These are phyloP conservation scores for Ophiobolus disseminans DNA, from an alignment of 2,329 filamentous ascomycete species.

Conservation along the genomic window DNA sequence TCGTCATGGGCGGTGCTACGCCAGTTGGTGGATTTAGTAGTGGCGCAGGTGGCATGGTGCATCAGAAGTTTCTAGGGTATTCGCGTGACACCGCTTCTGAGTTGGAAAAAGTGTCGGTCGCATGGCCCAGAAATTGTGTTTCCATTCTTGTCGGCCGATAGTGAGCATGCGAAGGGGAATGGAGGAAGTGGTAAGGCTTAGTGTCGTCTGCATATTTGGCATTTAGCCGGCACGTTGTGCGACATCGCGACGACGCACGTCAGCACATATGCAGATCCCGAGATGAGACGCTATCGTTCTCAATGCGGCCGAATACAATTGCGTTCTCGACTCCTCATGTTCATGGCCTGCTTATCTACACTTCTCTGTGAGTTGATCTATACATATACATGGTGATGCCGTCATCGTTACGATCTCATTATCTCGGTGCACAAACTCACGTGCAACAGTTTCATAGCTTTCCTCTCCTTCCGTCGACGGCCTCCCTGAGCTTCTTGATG, in stretches of 20 bases:
- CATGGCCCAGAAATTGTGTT: background rate
- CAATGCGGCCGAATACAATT: background rate
- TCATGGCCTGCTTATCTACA: conserved; percentile 3
- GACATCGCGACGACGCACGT: conserved; percentile 14
- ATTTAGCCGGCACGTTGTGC: conserved; percentile 9
- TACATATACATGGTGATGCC: background rate
- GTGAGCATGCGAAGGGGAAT: background rate
- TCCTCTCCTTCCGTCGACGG: conserved; percentile 70
- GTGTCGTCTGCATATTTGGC: background rate
- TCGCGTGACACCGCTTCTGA: background rate
- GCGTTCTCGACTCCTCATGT: background rate
- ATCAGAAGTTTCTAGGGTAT: background rate
- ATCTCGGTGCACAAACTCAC: background rate
- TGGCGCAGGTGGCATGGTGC: background rate
- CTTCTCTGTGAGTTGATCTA: conserved; percentile 3
- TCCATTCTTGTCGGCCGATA: background rate
- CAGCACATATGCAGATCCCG: conserved; percentile 5
- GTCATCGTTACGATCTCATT: background rate
- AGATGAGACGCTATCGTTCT: background rate
- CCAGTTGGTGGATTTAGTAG: too few species aligned
- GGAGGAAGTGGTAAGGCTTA: background rate
- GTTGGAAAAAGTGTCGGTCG: background rate
- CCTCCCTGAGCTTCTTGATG: conserved; percentile 78
- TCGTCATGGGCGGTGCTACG: too few species aligned
- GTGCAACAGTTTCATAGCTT: conserved; percentile 32